Conservation (phyloP, 352 stramenopile species). For the Phytophthora melonis region DNA sequence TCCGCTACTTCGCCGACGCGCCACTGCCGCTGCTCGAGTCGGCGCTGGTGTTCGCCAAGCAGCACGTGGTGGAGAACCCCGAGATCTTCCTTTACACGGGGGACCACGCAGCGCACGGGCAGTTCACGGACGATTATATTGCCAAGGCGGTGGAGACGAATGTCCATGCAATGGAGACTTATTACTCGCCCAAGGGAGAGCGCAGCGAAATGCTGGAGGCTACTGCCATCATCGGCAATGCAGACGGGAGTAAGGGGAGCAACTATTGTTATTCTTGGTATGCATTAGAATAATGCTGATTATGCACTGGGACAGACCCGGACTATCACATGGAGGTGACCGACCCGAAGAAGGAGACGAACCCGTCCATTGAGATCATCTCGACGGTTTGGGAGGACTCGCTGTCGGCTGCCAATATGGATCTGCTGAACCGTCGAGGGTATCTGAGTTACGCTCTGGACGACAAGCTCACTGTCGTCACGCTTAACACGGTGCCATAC, state of each 20-base stretch:
- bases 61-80: constrained; percentile 59
- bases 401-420: constrained; percentile 63
- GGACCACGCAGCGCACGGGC: constrained; percentile 75
- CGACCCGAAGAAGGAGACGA: constrained; percentile 54
- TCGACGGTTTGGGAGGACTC: constrained; percentile 68
- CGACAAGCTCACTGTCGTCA: constrained; percentile 72
- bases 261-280: background rate
- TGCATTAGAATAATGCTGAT: constrained; percentile 1
- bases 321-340: constrained; percentile 89
- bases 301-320: constrained; percentile 52
- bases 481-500: constrained; percentile 88
- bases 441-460: constrained; percentile 78
- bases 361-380: constrained; percentile 75
- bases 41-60: constrained; percentile 68
- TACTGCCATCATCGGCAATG: constrained; percentile 86
- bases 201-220: constrained; percentile 42
- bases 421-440: constrained; percentile 68
- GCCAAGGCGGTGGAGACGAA: constrained; percentile 70
- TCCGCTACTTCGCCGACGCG: constrained; percentile 64
- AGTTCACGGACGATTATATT: constrained; percentile 71
- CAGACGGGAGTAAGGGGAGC: constrained; percentile 64
- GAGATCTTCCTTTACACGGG: constrained; percentile 87
- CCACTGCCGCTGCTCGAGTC: constrained; percentile 72
- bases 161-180: constrained; percentile 73
- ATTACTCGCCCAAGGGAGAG: constrained; percentile 51